These are phyloP conservation scores for Ustilaginoidea virens DNA, from an alignment of 2,329 filamentous ascomycete genomes.

Conservation along the genomic window DNA sequence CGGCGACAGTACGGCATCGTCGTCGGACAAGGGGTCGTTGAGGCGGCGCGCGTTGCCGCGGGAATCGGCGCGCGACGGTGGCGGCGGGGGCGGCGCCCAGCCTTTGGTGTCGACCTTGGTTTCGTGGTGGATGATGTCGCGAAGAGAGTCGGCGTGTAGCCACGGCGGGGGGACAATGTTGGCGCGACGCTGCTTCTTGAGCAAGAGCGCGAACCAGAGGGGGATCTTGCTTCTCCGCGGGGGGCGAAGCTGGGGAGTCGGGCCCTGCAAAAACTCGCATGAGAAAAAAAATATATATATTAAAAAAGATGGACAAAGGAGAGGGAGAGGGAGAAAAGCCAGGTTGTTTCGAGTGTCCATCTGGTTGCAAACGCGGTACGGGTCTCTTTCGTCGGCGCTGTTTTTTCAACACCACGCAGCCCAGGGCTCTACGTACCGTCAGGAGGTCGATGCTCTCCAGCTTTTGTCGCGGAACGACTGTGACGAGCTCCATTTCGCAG, in stretches of 20 bases:
- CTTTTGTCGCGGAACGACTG: conserved; percentile 77
- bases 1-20: conserved; percentile 35
- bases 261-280: conserved; percentile 43
- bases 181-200: conserved; percentile 86
- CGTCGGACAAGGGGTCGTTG: conserved; percentile 9
- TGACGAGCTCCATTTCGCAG: conserved; percentile 95
- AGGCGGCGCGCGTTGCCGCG: conserved; percentile 25
- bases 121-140: conserved; percentile 66
- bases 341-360: too few relatives aligned
- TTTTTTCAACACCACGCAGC: background rate
- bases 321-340: background rate
- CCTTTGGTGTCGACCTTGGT: conserved; percentile 53
- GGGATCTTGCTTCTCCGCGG: conserved; percentile 68
- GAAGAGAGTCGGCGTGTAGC: conserved; percentile 64
- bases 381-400: too few relatives aligned
- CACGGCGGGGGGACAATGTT: conserved; percentile 87
- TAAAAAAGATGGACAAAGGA: background rate
- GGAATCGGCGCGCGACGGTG: conserved; percentile 37
- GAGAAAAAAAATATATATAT: background rate
- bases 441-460: conserved; percentile 77
- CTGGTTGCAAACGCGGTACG: too few relatives aligned
- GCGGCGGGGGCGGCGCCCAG: conserved; percentile 64
- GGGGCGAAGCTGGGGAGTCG: conserved; percentile 60
- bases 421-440: conserved; percentile 45
- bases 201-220: conserved; percentile 85